These are phyloP conservation scores for Leccinellum rugosiceps DNA, from an alignment of 768 basidiomycete species.

Conservation along the genomic window DNA sequence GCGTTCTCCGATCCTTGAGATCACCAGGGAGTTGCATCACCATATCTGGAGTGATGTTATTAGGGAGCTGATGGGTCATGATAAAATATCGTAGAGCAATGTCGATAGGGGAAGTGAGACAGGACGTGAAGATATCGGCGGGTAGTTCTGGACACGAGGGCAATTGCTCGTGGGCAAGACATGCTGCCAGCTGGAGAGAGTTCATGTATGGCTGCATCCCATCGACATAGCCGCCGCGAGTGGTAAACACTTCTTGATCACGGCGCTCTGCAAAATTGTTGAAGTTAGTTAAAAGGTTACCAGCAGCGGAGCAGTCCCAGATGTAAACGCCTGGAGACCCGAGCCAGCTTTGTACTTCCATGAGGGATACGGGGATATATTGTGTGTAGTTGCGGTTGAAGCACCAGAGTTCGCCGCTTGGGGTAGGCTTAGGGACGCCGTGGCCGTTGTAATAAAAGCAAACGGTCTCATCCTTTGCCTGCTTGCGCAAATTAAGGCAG, in stretches of 20 bases:
- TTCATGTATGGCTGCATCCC: slow-evolving; percentile 71
- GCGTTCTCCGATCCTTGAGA: slow-evolving; percentile 93
- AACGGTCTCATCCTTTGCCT: slow-evolving; percentile 90
- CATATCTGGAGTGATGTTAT: slow-evolving; percentile 81
- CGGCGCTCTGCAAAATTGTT: slow-evolving; percentile 73
- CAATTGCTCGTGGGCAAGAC: slow-evolving; percentile 84
- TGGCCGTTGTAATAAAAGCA: slow-evolving; percentile 99
- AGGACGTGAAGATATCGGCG: slow-evolving; percentile 96
- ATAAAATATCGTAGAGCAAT: slow-evolving; percentile 93
- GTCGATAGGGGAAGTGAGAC: slow-evolving; percentile 97
- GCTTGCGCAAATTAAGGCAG: slow-evolving; percentile 77
- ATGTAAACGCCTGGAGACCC: slow-evolving; percentile 96
- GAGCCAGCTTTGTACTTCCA: slow-evolving; percentile 91
- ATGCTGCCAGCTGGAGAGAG: slow-evolving; percentile 93
- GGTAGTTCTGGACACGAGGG: slow-evolving; percentile 96
- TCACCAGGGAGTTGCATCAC: slow-evolving; percentile 95
- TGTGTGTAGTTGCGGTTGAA: slow-evolving; percentile 98
- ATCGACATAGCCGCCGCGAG: slow-evolving; percentile 57
- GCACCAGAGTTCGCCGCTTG: slow-evolving; percentile 96
- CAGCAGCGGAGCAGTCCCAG: slow-evolving; percentile 99
- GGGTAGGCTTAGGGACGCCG: slow-evolving; percentile 94
- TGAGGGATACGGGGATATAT: slow-evolving; percentile 94
- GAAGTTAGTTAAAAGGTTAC: slow-evolving; percentile 89
- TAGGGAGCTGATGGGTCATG: slow-evolving; percentile 83
- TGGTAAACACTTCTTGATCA: slow-evolving; percentile 60